Conservation (phyloP, 2,329 filamentous ascomycete genomes). For the Thelonectria olida region DNA sequence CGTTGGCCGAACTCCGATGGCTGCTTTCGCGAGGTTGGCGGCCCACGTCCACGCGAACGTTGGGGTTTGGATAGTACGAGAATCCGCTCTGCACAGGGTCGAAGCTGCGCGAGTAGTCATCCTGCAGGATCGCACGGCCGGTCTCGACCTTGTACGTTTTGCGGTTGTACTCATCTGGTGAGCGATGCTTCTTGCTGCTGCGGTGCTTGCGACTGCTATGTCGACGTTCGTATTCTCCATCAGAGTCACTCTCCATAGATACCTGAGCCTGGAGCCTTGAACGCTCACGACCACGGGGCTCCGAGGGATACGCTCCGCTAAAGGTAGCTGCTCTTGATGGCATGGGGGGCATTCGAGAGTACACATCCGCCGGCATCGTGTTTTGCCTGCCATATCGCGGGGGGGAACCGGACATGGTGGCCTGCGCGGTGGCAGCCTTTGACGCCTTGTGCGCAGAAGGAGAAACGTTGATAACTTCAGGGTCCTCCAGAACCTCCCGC, state of each 20-base stretch:
- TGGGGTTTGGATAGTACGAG: slow-evolving; percentile 36
- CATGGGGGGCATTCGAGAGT: slow-evolving; percentile 41
- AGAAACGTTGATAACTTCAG: slow-evolving; percentile 40
- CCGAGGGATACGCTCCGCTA: slow-evolving; percentile 35
- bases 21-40: slow-evolving; percentile 42
- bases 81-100: slow-evolving; percentile 35
- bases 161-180: slow-evolving; percentile 41
- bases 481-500: slow-evolving; percentile 45
- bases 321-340: slow-evolving; percentile 48
- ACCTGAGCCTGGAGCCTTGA: slow-evolving; percentile 49
- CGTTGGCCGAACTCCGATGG: slow-evolving; percentile 40
- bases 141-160: slow-evolving; percentile 44
- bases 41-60: slow-evolving; percentile 36
- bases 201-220: slow-evolving; percentile 46
- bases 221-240: slow-evolving; percentile 45
- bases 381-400: slow-evolving; percentile 47
- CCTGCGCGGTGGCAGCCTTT: slow-evolving; percentile 40
- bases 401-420: slow-evolving; percentile 42
- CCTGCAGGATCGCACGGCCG: slow-evolving; percentile 40
- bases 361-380: slow-evolving; percentile 47
- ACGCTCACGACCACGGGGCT: slow-evolving; percentile 49
- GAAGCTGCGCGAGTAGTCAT: slow-evolving; percentile 40
- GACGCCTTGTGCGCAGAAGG: slow-evolving; percentile 43
- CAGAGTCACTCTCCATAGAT: slow-evolving; percentile 45
- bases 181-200: slow-evolving; percentile 47